Conservation (phyloP, 192 early-diverging fungal species). For the Phycomyces blakesleeanus region DNA sequence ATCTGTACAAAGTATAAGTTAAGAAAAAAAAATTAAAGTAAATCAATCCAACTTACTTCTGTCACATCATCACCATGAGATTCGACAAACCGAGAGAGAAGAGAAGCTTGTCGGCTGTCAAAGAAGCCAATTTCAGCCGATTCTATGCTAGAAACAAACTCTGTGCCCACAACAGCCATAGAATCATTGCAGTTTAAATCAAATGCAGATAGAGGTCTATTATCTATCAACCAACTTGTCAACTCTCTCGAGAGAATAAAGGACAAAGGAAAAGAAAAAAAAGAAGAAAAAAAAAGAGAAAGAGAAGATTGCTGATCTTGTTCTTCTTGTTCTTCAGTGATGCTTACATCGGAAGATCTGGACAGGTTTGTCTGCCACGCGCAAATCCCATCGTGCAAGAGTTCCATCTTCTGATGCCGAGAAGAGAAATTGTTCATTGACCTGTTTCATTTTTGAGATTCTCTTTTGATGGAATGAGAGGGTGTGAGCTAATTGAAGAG, state of each 20-base stretch:
- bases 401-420: slow-evolving; percentile 60
- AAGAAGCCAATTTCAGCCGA: slow-evolving; percentile 54
- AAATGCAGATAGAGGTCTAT: slow-evolving; percentile 43
- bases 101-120: slow-evolving; percentile 28
- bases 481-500: slow-evolving; percentile 40
- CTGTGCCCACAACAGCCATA: slow-evolving; percentile 52
- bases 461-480: slow-evolving; percentile 55
- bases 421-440: slow-evolving; percentile 53
- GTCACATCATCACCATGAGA: slow-evolving; percentile 79
- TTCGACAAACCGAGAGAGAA: slow-evolving; percentile 47
- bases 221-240: slow-evolving; percentile 12
- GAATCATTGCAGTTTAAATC: slow-evolving; percentile 51
- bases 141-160: slow-evolving; percentile 25
- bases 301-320: too few relatives aligned
- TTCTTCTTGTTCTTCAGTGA: neutral
- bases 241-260: too few relatives aligned
- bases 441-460: slow-evolving; percentile 59
- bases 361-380: slow-evolving; percentile 44
- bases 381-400: slow-evolving; percentile 68
- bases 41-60: slow-evolving; percentile 27
- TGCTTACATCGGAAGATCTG: slow-evolving; percentile 56
- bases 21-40: neutral
- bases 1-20: slow-evolving; percentile 22
- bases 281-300: too few relatives aligned
- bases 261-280: too few relatives aligned